Base-by-base conservation (phyloP, 495 filamentous ascomycete species). In the Chaetomium cochliodes region DNA sequence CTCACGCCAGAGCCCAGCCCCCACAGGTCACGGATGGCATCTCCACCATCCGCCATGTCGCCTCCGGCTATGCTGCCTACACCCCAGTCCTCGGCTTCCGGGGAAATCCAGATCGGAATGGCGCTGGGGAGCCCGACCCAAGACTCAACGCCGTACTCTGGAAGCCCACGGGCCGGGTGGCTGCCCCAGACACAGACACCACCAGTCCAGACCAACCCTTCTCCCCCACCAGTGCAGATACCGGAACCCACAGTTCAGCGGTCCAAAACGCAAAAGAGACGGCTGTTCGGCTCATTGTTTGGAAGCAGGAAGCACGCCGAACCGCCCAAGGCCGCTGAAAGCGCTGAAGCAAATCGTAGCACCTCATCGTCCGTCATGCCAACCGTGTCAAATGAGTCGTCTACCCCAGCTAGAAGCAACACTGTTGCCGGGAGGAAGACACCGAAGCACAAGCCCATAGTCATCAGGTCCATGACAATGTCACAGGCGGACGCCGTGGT, bases 91-190 rank as follows among this genome's bases (percentile, higher is more conserved):
- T 62, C 78, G 49, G 69, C 60, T 54, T 67, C 73, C n/a, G 72
- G 70, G 28, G 70, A 74, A 63, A 71, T 70, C 46, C 74, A 68
- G 60, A 87, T 86, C 58, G 85, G 85, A 18, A 84, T 87, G 83
- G 85, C 84, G 16, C 73, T 87, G 49, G 84, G 85, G 51, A 86
- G 85, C 64, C 84, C 85, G 22, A 37, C 66, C 25, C 37, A 53
- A 20, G 62, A 60, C 25, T 49, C 39, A 6, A 8, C 23, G n/a
- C 54, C 41, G 5, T 25, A 26, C 37, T n/a, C 55, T 12, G 37
- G 18, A 22, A 62, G 58, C 58, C 67, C 69, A 13, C 46, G 60
- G 56, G 58, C 59, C 42, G 59, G 51, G 23, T 72, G 71, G 66
- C 64, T 68, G 60, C 72, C 67, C 20, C 72, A 67, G 30, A 20